phyloP scores from a whole-genome alignment of 1,284 basidiomycete species.

The Ustilago tritici region DNA sequence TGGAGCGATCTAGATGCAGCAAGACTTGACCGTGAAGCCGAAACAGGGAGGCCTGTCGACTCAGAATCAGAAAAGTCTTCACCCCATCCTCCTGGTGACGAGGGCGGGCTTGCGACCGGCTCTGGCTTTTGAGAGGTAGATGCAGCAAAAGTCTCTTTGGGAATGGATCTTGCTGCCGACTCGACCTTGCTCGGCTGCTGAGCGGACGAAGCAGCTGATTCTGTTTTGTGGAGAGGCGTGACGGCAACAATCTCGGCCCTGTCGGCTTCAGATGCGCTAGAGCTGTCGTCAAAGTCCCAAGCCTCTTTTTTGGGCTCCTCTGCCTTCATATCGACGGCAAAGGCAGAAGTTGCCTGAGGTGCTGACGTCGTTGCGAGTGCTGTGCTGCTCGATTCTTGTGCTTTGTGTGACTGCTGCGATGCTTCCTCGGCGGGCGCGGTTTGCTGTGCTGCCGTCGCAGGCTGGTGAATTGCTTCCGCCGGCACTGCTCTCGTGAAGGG shows the following conservation, averaged over 20 bases:
- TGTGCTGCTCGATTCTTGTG: neutral
- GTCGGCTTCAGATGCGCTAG: conserved; percentile 32
- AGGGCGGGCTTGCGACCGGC: conserved; percentile 9
- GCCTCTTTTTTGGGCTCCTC: conserved; percentile 33
- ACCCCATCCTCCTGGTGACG: conserved; percentile 26
- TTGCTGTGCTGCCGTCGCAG: neutral
- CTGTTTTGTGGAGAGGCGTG: conserved; percentile 3
- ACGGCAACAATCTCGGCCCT: conserved; percentile 17
- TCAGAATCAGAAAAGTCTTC: conserved; percentile 31
- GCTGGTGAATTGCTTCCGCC: neutral
- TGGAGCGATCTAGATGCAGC: conserved; percentile 13
- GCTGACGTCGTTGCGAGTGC: neutral
- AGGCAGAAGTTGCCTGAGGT: neutral
- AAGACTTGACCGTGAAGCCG: neutral
- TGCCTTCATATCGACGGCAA: neutral
- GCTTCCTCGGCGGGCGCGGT: neutral
- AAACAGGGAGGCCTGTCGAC: conserved; percentile 8
- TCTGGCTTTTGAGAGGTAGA: neutral
- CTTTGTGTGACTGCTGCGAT: neutral
- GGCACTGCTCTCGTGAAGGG: neutral
- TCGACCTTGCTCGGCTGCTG: neutral
- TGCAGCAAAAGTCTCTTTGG: neutral
- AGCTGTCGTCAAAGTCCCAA: conserved; percentile 45
- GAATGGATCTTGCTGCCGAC: neutral
- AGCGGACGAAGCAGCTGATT: neutral